Evolutionary conservation across 1,139 yeast species (phyloP), one percentile per base, ranked within the genome.

Genomic region (Geotrichum klebahnii): DNA sequence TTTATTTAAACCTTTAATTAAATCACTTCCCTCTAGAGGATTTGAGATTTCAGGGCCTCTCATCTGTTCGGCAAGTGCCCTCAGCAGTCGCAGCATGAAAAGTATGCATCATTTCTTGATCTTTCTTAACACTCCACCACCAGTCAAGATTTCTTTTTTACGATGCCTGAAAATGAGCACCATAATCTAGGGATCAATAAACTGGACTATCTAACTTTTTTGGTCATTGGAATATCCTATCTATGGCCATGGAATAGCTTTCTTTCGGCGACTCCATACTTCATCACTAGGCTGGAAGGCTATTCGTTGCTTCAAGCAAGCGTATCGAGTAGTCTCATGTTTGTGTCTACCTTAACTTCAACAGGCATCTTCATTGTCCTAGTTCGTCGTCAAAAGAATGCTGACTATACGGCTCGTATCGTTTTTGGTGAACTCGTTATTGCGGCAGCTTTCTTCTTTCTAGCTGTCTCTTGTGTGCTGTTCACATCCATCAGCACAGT

Each of bases 231-330:
- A 1, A 35, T 45, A 9, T 65, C 70, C 34, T 65, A 58, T 46
- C 73, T 92, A 37, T 92, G 97, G 97, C 98, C 98, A 0, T 92
- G 97, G 97, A 92, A 92, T 71, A 81, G 95, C 58, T 83, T 89
- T 59, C 69, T 92, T 6, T 82, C 95, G 1, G 96, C 97, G 0
- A 78, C 94, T 0, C 84, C 86, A 3, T 89, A 87, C 67, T 88
- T 88, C 63, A 6, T 22, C 19, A 16, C 38, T 8, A 17, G 52
- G 3, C 43, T 49, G 5, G 43, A 24, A 23, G 46, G 43, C 1
- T 36, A 38, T 22, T 29, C 41, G 8, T 6, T 23, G 5, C 34
- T 53, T 9, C 46, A 44, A 24, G 77, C 76, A 54, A 74, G 78
- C 41, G 86, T 87, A 63, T 78, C 90, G 5, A 82, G 95, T 22